These are phyloP conservation scores for Lepiota venenata DNA, from an alignment of 768 basidiomycete genomes.

Conservation along the genomic window DNA sequence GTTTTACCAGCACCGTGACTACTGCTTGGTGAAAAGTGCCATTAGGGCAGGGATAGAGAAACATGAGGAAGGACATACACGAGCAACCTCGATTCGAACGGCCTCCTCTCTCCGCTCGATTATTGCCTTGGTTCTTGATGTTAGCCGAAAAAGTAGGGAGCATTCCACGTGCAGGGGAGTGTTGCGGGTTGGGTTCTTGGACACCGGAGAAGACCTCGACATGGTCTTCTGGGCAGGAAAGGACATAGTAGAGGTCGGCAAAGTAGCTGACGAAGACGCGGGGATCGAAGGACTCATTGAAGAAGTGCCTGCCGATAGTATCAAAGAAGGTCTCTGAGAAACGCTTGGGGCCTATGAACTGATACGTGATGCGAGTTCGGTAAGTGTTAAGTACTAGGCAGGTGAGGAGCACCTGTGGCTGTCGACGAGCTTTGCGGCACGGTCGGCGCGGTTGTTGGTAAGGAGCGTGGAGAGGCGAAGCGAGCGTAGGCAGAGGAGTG, in stretches of 20 bases:
- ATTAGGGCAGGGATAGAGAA: slow-evolving; percentile 1
- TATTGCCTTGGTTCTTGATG: slow-evolving; percentile 46
- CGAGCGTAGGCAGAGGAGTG: no score
- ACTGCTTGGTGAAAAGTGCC: slow-evolving; percentile 50
- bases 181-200: slow-evolving; percentile 68
- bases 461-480: no score
- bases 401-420: no score
- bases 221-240: slow-evolving; percentile 52
- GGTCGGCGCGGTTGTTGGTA: no score
- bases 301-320: slow-evolving; percentile 75
- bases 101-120: slow-evolving; percentile 25
- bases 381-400: no score
- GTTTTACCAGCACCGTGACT: slow-evolving; percentile 79
- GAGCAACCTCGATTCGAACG: slow-evolving; percentile 4
- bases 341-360: slow-evolving; percentile 83
- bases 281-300: slow-evolving; percentile 81
- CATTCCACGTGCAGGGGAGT: slow-evolving; percentile 75
- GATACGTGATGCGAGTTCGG: no score
- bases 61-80: background rate
- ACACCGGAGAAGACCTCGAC: slow-evolving; percentile 77
- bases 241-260: slow-evolving; percentile 65
- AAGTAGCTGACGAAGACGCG: slow-evolving; percentile 79
- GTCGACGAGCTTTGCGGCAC: no score
- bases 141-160: slow-evolving; percentile 64
- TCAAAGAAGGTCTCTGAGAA: no score